Evolutionary conservation across 202 grass and related monocot genomes (phyloP).

Genomic region (Panicum hallii): DNA sequence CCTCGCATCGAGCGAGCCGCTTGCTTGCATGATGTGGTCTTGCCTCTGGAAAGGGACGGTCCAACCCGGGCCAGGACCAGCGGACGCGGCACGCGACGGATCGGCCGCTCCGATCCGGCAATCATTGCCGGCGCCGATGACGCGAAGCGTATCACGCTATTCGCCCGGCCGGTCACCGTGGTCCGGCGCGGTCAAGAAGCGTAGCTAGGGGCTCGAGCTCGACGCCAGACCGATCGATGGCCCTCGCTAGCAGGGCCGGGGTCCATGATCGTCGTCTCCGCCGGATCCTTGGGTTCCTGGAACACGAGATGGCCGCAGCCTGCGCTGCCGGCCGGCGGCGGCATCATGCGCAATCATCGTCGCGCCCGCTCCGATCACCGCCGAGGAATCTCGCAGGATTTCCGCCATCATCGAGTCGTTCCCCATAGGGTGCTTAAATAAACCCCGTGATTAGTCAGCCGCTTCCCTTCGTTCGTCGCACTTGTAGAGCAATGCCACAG

Average conservation of each 20-base stretch:
- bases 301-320: not conserved
- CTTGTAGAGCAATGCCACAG: too few species aligned
- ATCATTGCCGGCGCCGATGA: not conserved
- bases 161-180: not conserved
- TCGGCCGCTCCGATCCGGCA: too few species aligned
- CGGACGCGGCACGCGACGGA: not conserved
- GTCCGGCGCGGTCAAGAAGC: not conserved
- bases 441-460: too few species aligned
- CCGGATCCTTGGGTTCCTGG: conserved; percentile 8
- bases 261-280: not conserved
- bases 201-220: not conserved
- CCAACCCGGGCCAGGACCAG: not conserved
- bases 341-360: conserved; percentile 37
- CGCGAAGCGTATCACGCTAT: not conserved
- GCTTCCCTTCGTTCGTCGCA: not conserved
- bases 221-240: conserved; percentile 2
- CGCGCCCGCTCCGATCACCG: not conserved
- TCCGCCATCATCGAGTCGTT: not conserved
- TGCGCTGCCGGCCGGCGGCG: not conserved
- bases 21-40: not conserved
- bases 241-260: not conserved
- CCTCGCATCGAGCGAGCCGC: not conserved
- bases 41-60: conserved; percentile 36
- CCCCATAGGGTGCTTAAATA: not conserved
- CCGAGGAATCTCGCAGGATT: not conserved